Evolutionary conservation across 352 stramenopile genomes (phyloP), one percentile per base, ranked within the genome.

Genomic region (Phytophthora fragariae): DNA sequence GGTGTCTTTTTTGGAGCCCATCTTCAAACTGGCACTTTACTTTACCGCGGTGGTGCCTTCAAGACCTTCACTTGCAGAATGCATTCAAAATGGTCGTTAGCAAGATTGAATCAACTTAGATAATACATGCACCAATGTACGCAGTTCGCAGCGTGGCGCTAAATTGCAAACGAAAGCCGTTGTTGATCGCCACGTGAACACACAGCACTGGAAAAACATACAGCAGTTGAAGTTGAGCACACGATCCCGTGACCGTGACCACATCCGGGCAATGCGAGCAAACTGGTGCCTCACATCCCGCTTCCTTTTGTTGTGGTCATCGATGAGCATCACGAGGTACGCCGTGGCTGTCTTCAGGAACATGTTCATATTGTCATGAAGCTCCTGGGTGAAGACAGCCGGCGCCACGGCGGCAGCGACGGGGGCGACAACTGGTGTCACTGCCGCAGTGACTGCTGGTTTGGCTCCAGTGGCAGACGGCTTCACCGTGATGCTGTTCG

Each of bases 281-380:
- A 14, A 47, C 29, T n/a, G 17, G 19, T 27, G 21, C 37, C 2
- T 57, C 64, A 77, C 12, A 62, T 24, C 2, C 55, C 47, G 58
- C 15, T 55, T 21, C 41, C 41, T 54, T 54, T 73, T 33, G 53
- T 73, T 80, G 60, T 66, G 74, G 37, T 81, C 68, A 46, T 67
- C 65, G 31, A 81, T 75, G 11, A 68, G 57, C 65, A 81, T 81
- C 61, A 72, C 57, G 21, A 81, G 63, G 61, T 81, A 81, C 52
- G 70, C 62, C 37, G 74, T 81, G 9, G 74, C 65, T 5, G 74
- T 81, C 57, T 81, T 81, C 70, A 81, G 54, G 58, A 81, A 81
- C 57, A 66, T 68, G 54, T 78, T 78, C 27, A 81, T 19, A 65
- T 78, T 81, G 46, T 78, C 65, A 35, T 62, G 57, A 11, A 78